Base-by-base conservation (phyloP, 2,329 filamentous ascomycete species). In the Blastomyces emzantsi region DNA sequence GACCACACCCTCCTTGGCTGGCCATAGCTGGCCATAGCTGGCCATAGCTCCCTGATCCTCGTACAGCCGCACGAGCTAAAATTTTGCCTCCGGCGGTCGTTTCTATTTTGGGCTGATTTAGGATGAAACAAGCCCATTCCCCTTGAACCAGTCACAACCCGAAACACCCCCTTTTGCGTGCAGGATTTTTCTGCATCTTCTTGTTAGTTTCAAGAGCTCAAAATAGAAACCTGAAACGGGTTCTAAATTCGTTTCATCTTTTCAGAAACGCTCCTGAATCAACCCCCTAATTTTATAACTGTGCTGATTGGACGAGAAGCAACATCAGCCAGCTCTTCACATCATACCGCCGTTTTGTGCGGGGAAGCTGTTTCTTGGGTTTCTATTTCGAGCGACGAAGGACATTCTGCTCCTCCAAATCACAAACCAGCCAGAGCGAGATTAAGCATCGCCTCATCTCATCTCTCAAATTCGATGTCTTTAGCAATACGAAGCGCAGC, bases 201-300 rank as follows among this genome's bases (percentile, higher is more conserved):
- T 36, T 1, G 7, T 1, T 8, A n/a, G 56, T 58, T 41, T 57
- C 54, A 45, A 28, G 56, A 36, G 30, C 57, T 60, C 17, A 17
- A 60, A 49, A 60, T 60, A 60, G 41, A 60, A 47, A 60, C 41
- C 41, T 60, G 57, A 60, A 60, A 60, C 57, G 19, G 25, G 22
- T 49, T 1, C 43, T 49, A 13, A n/a, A 47, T 36, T 25, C 15
- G 57, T 60, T 60, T 60, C 57, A n/a, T 13, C 25, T 60, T 6
- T 49, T 60, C n/a, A 0, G 57, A 47, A 33, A 59, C 56, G 13
- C 56, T 19, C 56, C 36, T 59, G 56, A 59, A 43, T 58, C 22
- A 25, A 43, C 36, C 6, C 6, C 13, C 36, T 58, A 58, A 25
- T 58, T 41, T 25, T 58, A 58, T 41, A 28, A 9, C 11, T 25